phyloP scores from a whole-genome alignment of 1,284 basidiomycete genomes.

The Calocybe gambosa region DNA sequence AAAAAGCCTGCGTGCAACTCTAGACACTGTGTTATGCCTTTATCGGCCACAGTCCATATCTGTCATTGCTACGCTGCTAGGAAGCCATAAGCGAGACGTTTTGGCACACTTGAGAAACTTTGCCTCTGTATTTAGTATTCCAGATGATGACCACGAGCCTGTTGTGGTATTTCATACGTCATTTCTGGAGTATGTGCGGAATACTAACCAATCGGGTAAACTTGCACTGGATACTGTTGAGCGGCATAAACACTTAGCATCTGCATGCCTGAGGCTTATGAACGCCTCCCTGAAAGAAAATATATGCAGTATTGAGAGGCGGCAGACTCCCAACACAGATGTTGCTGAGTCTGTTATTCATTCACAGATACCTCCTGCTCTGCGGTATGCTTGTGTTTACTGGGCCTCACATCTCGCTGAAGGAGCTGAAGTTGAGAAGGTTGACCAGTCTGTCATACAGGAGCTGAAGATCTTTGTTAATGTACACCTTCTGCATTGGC shows the following conservation, averaged over 20 bases:
- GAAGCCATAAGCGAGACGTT: neutral
- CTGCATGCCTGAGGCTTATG: constrained; percentile 2
- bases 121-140: constrained; percentile 1
- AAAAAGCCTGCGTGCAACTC: neutral
- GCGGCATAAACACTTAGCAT: neutral
- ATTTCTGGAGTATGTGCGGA: constrained; percentile 8
- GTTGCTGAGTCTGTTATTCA: neutral
- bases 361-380: neutral
- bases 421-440: neutral
- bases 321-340: neutral
- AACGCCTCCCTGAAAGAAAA: neutral
- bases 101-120: neutral
- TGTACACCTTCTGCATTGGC: neutral
- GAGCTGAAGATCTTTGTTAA: neutral
- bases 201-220: too few relatives aligned
- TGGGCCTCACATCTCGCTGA: neutral
- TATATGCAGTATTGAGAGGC: neutral
- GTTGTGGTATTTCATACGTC: constrained; percentile 6
- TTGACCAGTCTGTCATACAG: neutral
- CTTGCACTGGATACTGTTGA: constrained; percentile 1
- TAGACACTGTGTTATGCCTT: neutral
- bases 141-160: neutral
- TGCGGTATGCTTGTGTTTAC: neutral
- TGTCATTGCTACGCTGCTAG: neutral
- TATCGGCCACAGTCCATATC: neutral